Evolutionary conservation across 352 stramenopile genomes (phyloP).

Genomic region (Phytophthora hybrid): DNA sequence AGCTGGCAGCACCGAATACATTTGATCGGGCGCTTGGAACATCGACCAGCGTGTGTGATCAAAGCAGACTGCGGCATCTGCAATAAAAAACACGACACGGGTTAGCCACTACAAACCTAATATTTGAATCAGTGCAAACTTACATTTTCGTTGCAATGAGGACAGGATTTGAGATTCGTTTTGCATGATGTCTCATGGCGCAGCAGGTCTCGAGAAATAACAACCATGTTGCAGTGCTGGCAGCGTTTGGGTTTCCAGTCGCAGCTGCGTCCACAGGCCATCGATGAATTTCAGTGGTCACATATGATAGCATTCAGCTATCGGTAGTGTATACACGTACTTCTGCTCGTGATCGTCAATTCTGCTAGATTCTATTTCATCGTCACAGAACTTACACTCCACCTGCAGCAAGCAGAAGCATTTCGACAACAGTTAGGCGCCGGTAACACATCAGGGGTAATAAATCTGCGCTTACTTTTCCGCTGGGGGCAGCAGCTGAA

Average conservation of each 20-base stretch:
- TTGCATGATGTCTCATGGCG: conserved; percentile 79
- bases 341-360: conserved; percentile 72
- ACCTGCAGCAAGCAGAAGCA: conserved; percentile 29
- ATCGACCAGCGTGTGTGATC: conserved; percentile 59
- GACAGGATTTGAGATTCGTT: conserved; percentile 66
- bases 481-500: not conserved
- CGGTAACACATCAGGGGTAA: not conserved
- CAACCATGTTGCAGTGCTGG: conserved; percentile 86
- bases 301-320: not conserved
- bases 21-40: conserved; percentile 82
- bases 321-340: conserved; percentile 29
- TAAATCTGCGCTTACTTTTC: conserved; percentile 22
- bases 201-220: conserved; percentile 69
- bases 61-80: conserved; percentile 67
- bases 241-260: conserved; percentile 84
- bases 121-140: not conserved
- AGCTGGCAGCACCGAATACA: conserved; percentile 84
- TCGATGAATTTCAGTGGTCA: not conserved
- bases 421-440: not conserved
- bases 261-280: conserved; percentile 44
- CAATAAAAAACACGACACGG: not conserved
- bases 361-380: conserved; percentile 60
- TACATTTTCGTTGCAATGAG: conserved; percentile 75
- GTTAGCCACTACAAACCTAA: conserved; percentile 2
- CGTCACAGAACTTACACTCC: conserved; percentile 86